Evolutionary conservation across 176 grass and related monocot species (phyloP), one percentile per base, ranked within the genome.

Genomic region (Eremochloa ophiuroides): DNA sequence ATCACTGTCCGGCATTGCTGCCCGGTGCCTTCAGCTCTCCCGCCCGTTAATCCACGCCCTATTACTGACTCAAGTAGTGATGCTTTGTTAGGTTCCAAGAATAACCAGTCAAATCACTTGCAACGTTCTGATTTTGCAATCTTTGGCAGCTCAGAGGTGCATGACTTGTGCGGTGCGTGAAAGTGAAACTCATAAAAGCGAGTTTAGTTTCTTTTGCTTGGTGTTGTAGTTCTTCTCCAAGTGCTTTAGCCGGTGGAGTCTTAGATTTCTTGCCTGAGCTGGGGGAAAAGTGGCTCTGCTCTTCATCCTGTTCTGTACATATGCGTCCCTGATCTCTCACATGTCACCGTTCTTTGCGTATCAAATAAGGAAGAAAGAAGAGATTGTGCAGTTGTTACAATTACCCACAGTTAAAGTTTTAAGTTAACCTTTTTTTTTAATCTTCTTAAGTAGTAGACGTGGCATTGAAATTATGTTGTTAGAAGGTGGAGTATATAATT

Each of bases 1-100:
- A 85, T 98, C 66, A 85, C 76, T 43, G 90, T 95, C 59, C 84
- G 81, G 44, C 92, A 98, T 67, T 90, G 82, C 64, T 91, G 89
- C 71, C 70, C 84, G 2, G 76, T 46, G 1, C 50, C 46, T 47
- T 27, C 79, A 29, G 47, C 38, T 3, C 61, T 66, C 23, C 48
- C 30, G 0, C 30, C 88, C 10, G 22, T 22, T 5, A 66, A 74
- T 2, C 20, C 40, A 62, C 60, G 12, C n/a, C 6, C 44, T 17
- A 33, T 66, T 39, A 40, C 46, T 0, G n/a, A 80, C 28, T 6
- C 46, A 2, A 13, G 56, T 0, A n/a, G n/a, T 14, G 59, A 90
- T 20, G 39, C 23, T 27, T 1, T 58, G 10, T 22, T 74, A 20
- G 53, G 67, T 78, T 77, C 81, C 33, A 89, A 83, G 69, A 86